A percentile compares a stretch with the other conserved stretches of the same genome.
Conservation (phyloP, 2,329 filamentous ascomycete genomes). For the Fonsecaea pugnacius region DNA sequence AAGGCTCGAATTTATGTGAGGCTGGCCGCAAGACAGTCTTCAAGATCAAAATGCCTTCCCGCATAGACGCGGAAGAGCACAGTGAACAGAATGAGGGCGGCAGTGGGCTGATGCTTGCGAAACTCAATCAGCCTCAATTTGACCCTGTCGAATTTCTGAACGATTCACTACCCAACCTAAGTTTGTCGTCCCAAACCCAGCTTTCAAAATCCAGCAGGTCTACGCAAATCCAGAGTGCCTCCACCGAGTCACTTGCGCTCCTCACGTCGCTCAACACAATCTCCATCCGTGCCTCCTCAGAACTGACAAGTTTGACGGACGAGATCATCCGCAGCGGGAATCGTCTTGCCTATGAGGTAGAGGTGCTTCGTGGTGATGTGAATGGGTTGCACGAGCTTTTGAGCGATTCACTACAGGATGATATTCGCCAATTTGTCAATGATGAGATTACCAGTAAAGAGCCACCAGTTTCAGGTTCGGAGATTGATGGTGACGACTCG, state of each 20-base stretch:
- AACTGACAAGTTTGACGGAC: slow-evolving; percentile 86
- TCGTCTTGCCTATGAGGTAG: slow-evolving; percentile 89
- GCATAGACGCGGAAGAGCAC: slow-evolving; percentile 14
- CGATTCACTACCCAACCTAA: slow-evolving; percentile 71
- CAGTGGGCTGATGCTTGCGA: slow-evolving; percentile 17
- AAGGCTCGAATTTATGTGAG: neutral
- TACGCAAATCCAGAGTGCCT: slow-evolving; percentile 60
- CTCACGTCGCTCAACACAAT: slow-evolving; percentile 87
- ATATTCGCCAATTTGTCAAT: slow-evolving; percentile 74
- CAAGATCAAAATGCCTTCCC: slow-evolving; percentile 18
- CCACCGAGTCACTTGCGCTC: slow-evolving; percentile 79
- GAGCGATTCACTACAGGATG: slow-evolving; percentile 70
- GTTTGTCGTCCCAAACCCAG: slow-evolving; percentile 52
- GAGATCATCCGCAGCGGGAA: slow-evolving; percentile 90
- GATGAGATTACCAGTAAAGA: slow-evolving; percentile 41
- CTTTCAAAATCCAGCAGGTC: slow-evolving; percentile 60
- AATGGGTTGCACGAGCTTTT: slow-evolving; percentile 78
- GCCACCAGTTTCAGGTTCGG: neutral
- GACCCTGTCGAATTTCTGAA: slow-evolving; percentile 88
- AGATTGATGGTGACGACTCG: slow-evolving; percentile 23
- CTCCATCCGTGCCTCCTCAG: slow-evolving; percentile 78
- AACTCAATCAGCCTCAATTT: slow-evolving; percentile 57
- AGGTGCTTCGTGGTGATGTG: slow-evolving; percentile 87
- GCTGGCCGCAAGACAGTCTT: neutral
- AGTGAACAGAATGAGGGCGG: slow-evolving; percentile 1